These are phyloP conservation scores for Penicillium salamii DNA, from an alignment of 495 filamentous ascomycete species.

Conservation along the genomic window DNA sequence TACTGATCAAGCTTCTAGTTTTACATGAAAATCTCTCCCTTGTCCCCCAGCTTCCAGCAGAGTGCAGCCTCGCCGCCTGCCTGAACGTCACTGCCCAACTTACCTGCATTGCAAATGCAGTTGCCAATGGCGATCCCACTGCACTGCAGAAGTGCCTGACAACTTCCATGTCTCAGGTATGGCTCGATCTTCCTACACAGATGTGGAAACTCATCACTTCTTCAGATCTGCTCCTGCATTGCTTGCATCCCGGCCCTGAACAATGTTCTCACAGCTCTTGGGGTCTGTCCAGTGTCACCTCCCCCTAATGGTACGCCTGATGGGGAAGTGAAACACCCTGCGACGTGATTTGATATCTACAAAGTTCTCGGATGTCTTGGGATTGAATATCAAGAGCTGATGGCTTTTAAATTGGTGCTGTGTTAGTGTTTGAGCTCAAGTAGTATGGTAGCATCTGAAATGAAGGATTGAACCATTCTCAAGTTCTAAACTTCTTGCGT, in stretches of 20 bases:
- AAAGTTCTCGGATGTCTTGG: too few relatives aligned
- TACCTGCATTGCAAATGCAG: conserved; percentile 18
- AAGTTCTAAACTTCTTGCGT: too few relatives aligned
- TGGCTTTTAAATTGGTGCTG: too few relatives aligned
- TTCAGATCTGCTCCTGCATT: conserved; percentile 23
- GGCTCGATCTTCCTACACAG: too few relatives aligned
- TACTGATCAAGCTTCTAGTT: conserved; percentile 6
- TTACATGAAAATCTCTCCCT: conserved; percentile 10
- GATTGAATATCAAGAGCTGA: too few relatives aligned
- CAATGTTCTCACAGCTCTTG: conserved; percentile 16
- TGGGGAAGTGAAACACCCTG: background rate
- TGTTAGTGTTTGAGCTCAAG: too few relatives aligned
- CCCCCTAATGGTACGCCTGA: background rate
- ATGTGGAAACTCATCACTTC: conserved; percentile 10
- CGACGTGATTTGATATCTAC: too few relatives aligned
- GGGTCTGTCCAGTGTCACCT: conserved; percentile 15
- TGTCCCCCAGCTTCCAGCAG: conserved; percentile 14
- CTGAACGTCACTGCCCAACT: conserved; percentile 16
- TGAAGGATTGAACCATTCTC: too few relatives aligned
- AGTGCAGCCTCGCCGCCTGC: conserved; percentile 21
- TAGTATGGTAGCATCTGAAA: too few relatives aligned
- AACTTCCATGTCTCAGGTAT: too few relatives aligned
- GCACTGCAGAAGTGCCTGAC: conserved; percentile 19
- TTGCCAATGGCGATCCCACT: conserved; percentile 11
- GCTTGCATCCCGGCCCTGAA: conserved; percentile 17